A percentile compares a stretch with the other conserved stretches of the same genome.
Evolutionary conservation across 2,329 filamentous ascomycete genomes (phyloP).

Genomic region (Whalleya microplaca): DNA sequence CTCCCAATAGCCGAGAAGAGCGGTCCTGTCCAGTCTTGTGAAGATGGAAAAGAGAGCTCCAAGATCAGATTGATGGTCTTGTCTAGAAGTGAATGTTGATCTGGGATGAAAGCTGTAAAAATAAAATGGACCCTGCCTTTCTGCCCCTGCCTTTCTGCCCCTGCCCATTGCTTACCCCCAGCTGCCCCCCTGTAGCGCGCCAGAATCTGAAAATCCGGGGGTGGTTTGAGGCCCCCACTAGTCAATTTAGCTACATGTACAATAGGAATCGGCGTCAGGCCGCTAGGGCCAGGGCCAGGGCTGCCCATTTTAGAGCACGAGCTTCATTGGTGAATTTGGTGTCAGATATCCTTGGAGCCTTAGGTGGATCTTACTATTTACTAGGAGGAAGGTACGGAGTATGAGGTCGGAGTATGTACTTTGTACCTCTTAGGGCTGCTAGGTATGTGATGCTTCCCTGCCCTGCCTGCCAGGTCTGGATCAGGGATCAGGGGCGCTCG

Average conservation of each 20-base stretch:
- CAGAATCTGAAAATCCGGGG: constrained; percentile 5
- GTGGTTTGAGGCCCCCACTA: not conserved
- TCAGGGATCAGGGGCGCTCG: too few species aligned
- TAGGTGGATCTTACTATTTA: not conserved
- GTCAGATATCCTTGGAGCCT: too few species aligned
- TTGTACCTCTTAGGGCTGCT: too few species aligned
- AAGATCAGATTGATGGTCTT: not conserved
- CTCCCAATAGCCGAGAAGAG: not conserved
- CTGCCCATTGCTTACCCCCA: not conserved
- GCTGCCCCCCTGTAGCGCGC: not conserved
- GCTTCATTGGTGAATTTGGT: too few species aligned
- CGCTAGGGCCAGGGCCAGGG: not conserved
- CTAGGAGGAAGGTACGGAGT: too few species aligned
- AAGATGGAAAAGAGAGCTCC: too few species aligned
- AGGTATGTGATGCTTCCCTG: too few species aligned
- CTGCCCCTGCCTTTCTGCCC: not conserved
- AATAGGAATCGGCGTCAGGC: too few species aligned
- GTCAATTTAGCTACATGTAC: constrained; percentile 5
- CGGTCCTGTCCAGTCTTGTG: not conserved
- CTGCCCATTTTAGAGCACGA: not conserved
- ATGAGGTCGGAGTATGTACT: too few species aligned
- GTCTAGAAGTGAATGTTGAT: not conserved
- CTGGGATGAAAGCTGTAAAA: not conserved
- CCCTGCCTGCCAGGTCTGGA: too few species aligned
- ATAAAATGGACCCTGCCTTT: not conserved